Evolutionary conservation across 352 stramenopile genomes (phyloP).

Genomic region (Phytophthora aleatoria): DNA sequence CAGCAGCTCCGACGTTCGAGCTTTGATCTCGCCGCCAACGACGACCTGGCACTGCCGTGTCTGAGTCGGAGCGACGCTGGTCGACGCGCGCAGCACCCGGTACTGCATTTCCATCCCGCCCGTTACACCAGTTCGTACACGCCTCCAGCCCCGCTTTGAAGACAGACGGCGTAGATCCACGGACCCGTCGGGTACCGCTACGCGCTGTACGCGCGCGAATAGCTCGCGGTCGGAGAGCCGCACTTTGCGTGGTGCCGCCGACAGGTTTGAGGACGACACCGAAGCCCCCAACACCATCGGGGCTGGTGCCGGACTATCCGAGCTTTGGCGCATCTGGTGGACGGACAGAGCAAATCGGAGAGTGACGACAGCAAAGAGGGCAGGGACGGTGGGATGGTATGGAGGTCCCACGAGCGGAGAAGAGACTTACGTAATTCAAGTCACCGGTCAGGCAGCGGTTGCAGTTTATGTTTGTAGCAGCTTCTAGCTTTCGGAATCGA

Average conservation of each 20-base stretch:
- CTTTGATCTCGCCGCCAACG: slow-evolving; percentile 27
- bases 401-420: slow-evolving; percentile 8
- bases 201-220: slow-evolving; percentile 31
- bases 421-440: slow-evolving; percentile 12
- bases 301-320: slow-evolving; percentile 17
- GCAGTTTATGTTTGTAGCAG: not conserved
- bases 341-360: slow-evolving; percentile 28
- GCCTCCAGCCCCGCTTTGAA: slow-evolving; percentile 32
- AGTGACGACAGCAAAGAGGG: slow-evolving; percentile 23
- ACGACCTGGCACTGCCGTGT: slow-evolving; percentile 31
- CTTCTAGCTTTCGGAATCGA: slow-evolving; percentile 20
- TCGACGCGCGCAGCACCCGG: slow-evolving; percentile 3
- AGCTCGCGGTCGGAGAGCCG: slow-evolving; percentile 33
- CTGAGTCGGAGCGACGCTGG: slow-evolving; percentile 1
- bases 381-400: slow-evolving; percentile 8
- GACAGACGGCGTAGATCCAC: slow-evolving; percentile 23
- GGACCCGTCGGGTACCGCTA: slow-evolving; percentile 20
- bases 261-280: slow-evolving; percentile 27
- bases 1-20: slow-evolving; percentile 22
- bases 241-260: slow-evolving; percentile 22
- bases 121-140: slow-evolving; percentile 14
- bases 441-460: slow-evolving; percentile 2
- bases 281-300: slow-evolving; percentile 11
- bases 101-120: slow-evolving; percentile 26
- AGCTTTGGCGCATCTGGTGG: slow-evolving; percentile 19